Conservation (phyloP, 768 basidiomycete genomes). For the Collybiopsis confluens region DNA sequence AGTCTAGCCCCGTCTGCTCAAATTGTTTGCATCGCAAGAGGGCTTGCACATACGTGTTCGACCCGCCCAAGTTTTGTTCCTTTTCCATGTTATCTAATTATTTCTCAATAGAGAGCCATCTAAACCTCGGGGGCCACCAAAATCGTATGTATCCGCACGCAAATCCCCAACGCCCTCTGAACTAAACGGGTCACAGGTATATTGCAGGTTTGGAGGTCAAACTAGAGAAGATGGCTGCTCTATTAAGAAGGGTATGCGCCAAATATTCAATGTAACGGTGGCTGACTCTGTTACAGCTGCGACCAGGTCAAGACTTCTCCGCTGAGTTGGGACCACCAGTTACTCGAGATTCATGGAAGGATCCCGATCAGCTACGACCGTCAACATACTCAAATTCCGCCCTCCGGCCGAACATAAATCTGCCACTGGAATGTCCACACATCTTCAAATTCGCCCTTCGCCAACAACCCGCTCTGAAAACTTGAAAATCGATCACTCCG, state of each 20-base stretch:
- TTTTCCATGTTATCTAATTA: neutral
- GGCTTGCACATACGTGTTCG: conserved; percentile 58
- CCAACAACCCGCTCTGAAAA: neutral
- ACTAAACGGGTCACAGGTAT: conserved; percentile 34
- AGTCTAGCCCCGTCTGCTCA: conserved; percentile 47
- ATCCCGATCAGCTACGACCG: conserved; percentile 16
- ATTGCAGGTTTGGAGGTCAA: conserved; percentile 56
- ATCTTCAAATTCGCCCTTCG: neutral
- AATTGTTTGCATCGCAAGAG: conserved; percentile 51
- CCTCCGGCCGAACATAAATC: neutral
- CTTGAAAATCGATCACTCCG: conserved; percentile 16
- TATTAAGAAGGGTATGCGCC: conserved; percentile 45
- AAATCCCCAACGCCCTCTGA: neutral
- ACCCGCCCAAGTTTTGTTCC: conserved; percentile 6
- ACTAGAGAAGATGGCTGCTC: conserved; percentile 49
- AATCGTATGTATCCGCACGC: conserved; percentile 44
- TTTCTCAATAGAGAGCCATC: conserved; percentile 48
- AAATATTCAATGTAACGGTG: neutral
- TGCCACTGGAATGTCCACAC: neutral
- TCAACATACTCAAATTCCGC: conserved; percentile 11
- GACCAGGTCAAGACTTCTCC: conserved; percentile 58
- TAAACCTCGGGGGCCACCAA: conserved; percentile 62
- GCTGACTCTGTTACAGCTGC: conserved; percentile 37
- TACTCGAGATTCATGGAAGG: conserved; percentile 61
- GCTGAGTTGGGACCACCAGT: conserved; percentile 60